Percentiles rank a stretch among this genome's conserved stretches.
phyloP scores from a whole-genome alignment of 106 monocot species.

The Alisma plantagoaquatica region DNA sequence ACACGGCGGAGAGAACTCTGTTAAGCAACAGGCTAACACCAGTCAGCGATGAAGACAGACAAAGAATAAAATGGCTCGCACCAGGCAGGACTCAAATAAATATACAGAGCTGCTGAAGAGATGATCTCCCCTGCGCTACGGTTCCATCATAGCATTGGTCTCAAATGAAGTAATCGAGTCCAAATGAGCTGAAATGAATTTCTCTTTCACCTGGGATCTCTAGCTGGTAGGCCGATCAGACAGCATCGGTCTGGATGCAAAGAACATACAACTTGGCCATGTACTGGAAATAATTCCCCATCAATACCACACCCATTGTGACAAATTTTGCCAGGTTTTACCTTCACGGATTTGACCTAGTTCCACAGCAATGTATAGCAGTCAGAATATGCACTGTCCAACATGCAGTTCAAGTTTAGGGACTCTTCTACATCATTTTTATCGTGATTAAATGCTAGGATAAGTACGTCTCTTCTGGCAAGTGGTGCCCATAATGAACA shows the following conservation, averaged over 20 bases:
- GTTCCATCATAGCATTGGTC: too few species aligned
- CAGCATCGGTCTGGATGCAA: conserved; percentile 66
- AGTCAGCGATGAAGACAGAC: too few species aligned
- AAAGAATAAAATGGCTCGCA: too few species aligned
- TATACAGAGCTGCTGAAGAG: too few species aligned
- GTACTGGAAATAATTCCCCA: conserved; percentile 56
- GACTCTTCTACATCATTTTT: background rate
- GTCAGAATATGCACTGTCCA: background rate
- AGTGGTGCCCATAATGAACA: background rate
- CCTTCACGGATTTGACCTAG: conserved; percentile 79
- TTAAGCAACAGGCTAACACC: too few species aligned
- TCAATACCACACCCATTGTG: conserved; percentile 89
- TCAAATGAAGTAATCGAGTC: too few species aligned
- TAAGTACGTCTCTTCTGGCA: background rate
- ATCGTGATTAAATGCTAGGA: background rate
- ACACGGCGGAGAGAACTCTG: too few species aligned
- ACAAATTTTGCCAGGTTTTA: conserved; percentile 43
- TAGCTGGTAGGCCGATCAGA: conserved; percentile 52
- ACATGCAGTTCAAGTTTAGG: background rate
- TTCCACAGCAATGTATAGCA: background rate
- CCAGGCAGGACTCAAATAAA: too few species aligned
- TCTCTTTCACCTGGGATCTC: too few species aligned
- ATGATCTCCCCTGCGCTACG: too few species aligned
- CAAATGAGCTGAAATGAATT: too few species aligned
- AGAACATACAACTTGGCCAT: conserved; percentile 68